Evolutionary conservation across 2,329 filamentous ascomycete species (phyloP), one percentile per base, ranked within the genome.

Genomic region (Metarhizium anisopliae): DNA sequence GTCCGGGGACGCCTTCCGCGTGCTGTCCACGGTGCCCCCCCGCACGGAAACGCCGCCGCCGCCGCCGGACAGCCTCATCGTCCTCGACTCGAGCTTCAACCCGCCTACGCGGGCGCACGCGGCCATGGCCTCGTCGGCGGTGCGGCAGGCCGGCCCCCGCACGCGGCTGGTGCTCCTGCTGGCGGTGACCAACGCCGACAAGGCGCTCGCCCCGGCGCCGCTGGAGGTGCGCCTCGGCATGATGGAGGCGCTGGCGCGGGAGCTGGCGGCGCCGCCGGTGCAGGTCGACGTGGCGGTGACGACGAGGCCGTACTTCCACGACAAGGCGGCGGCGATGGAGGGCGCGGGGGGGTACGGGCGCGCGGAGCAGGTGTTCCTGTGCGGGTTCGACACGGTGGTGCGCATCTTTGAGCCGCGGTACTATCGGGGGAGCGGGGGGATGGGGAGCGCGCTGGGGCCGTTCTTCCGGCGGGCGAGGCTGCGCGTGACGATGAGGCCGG

Each of bases 301-400:
- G 0, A 86, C 80, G 40, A 76, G 81, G 63, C 85, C 89, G 0
- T 91, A 86, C 66, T 94, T 93, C 63, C 82, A 83, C 56, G 84
- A 86, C 64, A 93, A 93, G 71, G 82, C 83, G 7, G 61, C 64
- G 13, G 82, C 81, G 1, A 83, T 92, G 32, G 71, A 75, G 0
- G 64, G 67, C 8, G 68, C 69, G 0, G 71, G 72, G 0, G 72
- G 74, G 42, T 83, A 81, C 60, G 54, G 65, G 6, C 42, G 25
- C 14, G 49, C 68, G 7, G 72, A 78, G 54, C 86, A 90, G 63
- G 72, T 88, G 4, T 89, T 89, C 63, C 78, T 92, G 2, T 80
- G 83, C 2, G 89, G 89, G 32, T 93, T 84, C 66, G 89, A 93
- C 63, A 93, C 89, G 0, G 71, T 92, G 6, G 82, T 87, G 16